A percentile compares a stretch with the other conserved stretches of the same genome.
Conservation (phyloP, 2,329 filamentous ascomycete species). For the Aureobasidium mangrovei region DNA sequence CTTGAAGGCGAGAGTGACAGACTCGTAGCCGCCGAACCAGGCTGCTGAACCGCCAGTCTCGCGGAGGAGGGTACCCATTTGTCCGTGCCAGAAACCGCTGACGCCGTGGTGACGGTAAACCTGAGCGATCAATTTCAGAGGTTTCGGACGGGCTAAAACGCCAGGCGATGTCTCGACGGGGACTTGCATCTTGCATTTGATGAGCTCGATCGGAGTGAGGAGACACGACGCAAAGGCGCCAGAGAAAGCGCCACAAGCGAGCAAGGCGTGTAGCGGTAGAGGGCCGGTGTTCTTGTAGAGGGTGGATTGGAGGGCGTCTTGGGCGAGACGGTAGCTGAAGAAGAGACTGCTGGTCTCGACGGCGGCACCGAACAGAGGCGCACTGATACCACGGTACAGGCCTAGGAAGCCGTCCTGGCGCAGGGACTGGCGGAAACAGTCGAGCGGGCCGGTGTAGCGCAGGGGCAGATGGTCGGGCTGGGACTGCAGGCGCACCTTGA, state of each 20-base stretch:
- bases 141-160: slow-evolving; percentile 45
- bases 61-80: slow-evolving; percentile 84
- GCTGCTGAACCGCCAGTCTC: slow-evolving; percentile 89
- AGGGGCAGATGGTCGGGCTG: slow-evolving; percentile 77
- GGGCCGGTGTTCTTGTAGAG: slow-evolving; percentile 47
- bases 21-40: slow-evolving; percentile 92
- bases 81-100: slow-evolving; percentile 87
- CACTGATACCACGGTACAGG: slow-evolving; percentile 86
- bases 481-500: slow-evolving; percentile 96
- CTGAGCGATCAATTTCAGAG: slow-evolving; percentile 63
- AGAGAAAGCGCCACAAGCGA: slow-evolving; percentile 73
- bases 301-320: slow-evolving; percentile 55
- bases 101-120: slow-evolving; percentile 78
- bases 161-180: slow-evolving; percentile 22
- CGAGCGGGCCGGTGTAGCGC: slow-evolving; percentile 75
- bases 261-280: slow-evolving; percentile 65
- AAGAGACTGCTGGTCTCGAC: slow-evolving; percentile 89
- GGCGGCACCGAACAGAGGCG: slow-evolving; percentile 81
- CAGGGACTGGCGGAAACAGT: slow-evolving; percentile 87
- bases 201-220: slow-evolving; percentile 88
- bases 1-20: slow-evolving; percentile 61
- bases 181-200: slow-evolving; percentile 98
- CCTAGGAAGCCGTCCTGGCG: slow-evolving; percentile 68
- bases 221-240: slow-evolving; percentile 85
- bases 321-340: slow-evolving; percentile 47